Evolutionary conservation across 2,329 filamentous ascomycete species (phyloP), one percentile per base, ranked within the genome.

Genomic region (Ophiostoma perfectum): DNA sequence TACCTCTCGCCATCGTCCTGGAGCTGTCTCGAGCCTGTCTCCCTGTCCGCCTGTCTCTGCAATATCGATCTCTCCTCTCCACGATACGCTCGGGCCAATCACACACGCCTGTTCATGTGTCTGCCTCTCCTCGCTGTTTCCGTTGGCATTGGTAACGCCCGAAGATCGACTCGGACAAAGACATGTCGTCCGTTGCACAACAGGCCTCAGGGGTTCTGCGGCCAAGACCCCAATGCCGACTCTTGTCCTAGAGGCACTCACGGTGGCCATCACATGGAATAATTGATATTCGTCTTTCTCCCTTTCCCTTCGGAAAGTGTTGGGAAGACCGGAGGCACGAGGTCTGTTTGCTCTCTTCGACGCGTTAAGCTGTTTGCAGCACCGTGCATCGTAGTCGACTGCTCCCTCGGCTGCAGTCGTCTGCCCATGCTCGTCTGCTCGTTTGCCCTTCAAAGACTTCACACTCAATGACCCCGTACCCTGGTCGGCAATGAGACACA

Each of bases 131-230:
- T 63, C 16, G 16, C 60, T 42, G 38, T 39, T 62, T 44, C 16
- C 27, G 60, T 44, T 42, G 60, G 60, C 11, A 63, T 42, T 63
- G 60, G 60, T 63, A 39, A 63, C 60, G 60, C 60, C 60, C 60
- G 60, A 63, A 62, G 38, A 62, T 62, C 58, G 38, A 63, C 60
- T 63, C 60, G 60, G 60, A 38, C 39, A 63, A 16, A 42, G 60
- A 63, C 60, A 63, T n/a, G 38, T 42, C 60, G 38, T 18, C 60
- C 18, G 60, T 63, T 42, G 60, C 60, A 63, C 60, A 41, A 63
- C 16, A n/a, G 60, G 38, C 60, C 7, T n/a, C 16, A 18, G 60
- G 60, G 16, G 16, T 63, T 41, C 16, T 63, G 60, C 60, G 60
- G 60, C 60, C 60, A 39, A 63, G 60, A 63, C 38, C 12, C 27